Conservation (phyloP, 257 asterid species). For the Mitragyna speciosa region DNA sequence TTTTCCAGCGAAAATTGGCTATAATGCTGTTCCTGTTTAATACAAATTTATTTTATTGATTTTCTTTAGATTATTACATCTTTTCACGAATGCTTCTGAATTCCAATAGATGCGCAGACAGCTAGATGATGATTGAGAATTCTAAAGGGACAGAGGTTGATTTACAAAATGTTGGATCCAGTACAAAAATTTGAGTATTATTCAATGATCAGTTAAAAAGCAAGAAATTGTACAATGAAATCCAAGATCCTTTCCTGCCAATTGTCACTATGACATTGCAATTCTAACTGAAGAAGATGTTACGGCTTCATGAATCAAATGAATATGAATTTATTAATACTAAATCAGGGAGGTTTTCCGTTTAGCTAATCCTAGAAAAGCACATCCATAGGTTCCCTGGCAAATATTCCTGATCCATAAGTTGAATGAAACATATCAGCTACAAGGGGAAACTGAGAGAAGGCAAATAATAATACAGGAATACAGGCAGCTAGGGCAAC, state of each 20-base stretch:
- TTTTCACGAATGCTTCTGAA: not conserved
- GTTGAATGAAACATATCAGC: conserved; percentile 27
- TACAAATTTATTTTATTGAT: too few species aligned
- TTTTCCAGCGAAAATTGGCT: too few species aligned
- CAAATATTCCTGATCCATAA: conserved; percentile 27
- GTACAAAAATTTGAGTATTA: not conserved
- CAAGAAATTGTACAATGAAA: too few species aligned
- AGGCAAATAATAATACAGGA: conserved; percentile 27
- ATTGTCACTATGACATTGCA: not conserved
- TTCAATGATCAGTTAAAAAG: not conserved
- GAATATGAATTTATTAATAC: not conserved
- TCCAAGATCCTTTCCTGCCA: too few species aligned
- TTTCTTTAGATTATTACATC: too few species aligned
- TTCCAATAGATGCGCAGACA: not conserved
- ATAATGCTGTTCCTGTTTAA: too few species aligned
- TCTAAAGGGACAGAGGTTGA: not conserved
- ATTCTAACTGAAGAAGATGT: not conserved
- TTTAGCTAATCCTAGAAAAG: not conserved
- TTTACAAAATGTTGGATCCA: not conserved
- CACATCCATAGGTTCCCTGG: not conserved
- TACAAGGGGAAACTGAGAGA: conserved; percentile 30
- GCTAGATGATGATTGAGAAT: not conserved
- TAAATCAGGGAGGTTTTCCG: too few species aligned
- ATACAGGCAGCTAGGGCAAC: conserved; percentile 24
- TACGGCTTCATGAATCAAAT: not conserved